Evolutionary conservation across 108 stramenopile species (phyloP).

Genomic region (Ochromonas danica): DNA sequence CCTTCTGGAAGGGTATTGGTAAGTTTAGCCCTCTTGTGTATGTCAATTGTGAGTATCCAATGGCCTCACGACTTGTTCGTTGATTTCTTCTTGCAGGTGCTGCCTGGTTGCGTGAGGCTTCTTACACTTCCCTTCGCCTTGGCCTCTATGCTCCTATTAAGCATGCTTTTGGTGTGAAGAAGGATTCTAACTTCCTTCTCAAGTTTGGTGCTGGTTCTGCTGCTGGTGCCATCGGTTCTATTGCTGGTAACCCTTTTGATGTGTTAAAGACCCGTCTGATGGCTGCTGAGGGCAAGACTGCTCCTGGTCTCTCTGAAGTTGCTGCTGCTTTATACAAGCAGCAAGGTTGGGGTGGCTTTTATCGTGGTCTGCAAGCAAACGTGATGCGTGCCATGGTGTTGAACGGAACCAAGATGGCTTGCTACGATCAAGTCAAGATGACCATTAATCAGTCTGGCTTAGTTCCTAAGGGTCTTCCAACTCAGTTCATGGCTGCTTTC

Average conservation of each 20-base stretch:
- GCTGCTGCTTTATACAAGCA: constrained; percentile 66
- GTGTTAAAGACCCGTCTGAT: constrained; percentile 84
- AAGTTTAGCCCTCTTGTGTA: not conserved
- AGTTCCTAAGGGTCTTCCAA: constrained; percentile 24
- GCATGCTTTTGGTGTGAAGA: constrained; percentile 49
- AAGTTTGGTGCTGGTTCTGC: constrained; percentile 78
- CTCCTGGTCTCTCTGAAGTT: constrained; percentile 46
- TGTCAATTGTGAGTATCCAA: too few relatives aligned
- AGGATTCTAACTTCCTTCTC: constrained; percentile 73
- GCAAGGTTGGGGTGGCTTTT: constrained; percentile 84
- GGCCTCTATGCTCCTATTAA: constrained; percentile 86
- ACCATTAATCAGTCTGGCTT: constrained; percentile 21
- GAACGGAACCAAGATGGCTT: constrained; percentile 90
- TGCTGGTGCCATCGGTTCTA: constrained; percentile 77
- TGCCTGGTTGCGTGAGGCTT: constrained; percentile 80
- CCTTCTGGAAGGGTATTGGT: constrained; percentile 80
- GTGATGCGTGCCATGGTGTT: constrained; percentile 77
- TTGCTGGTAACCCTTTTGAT: constrained; percentile 88
- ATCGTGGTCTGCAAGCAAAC: constrained; percentile 80
- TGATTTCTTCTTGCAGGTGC: too few relatives aligned
- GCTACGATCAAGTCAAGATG: constrained; percentile 73
- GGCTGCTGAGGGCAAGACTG: constrained; percentile 69
- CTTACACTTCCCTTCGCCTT: constrained; percentile 86
- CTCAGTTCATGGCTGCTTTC: constrained; percentile 60
- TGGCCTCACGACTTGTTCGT: too few relatives aligned